phyloP scores from a whole-genome alignment of 108 stramenopile species.

The Seminavis robusta region DNA sequence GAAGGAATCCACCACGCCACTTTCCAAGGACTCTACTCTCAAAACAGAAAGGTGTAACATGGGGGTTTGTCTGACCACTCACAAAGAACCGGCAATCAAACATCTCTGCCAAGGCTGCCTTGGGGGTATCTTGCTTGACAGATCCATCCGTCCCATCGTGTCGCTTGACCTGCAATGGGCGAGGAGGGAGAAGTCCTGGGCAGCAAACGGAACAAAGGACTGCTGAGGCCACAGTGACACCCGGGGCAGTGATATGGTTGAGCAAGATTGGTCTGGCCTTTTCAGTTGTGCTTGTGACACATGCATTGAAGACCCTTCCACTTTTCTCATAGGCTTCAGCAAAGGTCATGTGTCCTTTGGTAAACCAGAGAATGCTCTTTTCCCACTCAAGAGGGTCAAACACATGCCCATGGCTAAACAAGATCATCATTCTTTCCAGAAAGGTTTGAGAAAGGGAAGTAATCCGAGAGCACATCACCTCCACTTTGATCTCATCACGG shows the following conservation, averaged over 20 bases:
- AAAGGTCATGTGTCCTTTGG: no score
- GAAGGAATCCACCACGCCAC: constrained; percentile 71
- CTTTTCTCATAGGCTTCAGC: no score
- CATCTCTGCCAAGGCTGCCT: constrained; percentile 68
- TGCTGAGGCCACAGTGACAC: constrained; percentile 81
- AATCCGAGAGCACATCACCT: no score
- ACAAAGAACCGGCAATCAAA: constrained; percentile 90
- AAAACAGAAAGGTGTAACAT: constrained; percentile 61
- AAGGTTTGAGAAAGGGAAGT: no score
- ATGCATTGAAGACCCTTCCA: no score
- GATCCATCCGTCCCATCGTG: no score
- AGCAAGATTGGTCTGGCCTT: constrained; percentile 76
- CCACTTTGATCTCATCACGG: no score
- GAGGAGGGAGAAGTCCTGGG: no score
- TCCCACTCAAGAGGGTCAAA: no score
- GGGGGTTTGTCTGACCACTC: constrained; percentile 79
- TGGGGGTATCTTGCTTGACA: constrained; percentile 80
- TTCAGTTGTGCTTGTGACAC: constrained; percentile 49
- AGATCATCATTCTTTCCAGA: no score
- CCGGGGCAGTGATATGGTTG: constrained; percentile 86
- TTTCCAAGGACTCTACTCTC: constrained; percentile 57
- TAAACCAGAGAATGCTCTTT: no score
- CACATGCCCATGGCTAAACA: no score
- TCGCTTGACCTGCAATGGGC: constrained; percentile 33
- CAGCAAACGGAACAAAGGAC: constrained; percentile 46